A percentile compares a stretch with the other conserved stretches of the same genome.
Conservation (phyloP, 805 yeast genomes). For the Ogataea paradorogensis region DNA sequence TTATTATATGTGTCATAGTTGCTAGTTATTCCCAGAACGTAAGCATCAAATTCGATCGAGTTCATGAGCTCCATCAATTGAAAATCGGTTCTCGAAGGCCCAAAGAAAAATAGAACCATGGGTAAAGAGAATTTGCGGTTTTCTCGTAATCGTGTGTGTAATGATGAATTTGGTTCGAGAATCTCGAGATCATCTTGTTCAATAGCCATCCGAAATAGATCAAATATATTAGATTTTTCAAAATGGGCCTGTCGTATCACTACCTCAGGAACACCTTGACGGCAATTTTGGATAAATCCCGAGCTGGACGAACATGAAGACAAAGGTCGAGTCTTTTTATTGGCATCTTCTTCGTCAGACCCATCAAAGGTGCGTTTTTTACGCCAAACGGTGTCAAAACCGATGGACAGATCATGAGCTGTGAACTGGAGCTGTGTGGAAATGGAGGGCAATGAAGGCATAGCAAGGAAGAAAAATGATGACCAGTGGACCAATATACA, state of each 20-base stretch:
- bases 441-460: constrained; percentile 3
- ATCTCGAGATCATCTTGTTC: constrained; percentile 3
- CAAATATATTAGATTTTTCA: constrained; percentile 14
- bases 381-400: constrained; percentile 1
- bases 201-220: constrained; percentile 9
- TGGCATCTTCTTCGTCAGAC: neutral
- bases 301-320: constrained; percentile 8
- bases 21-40: constrained; percentile 26
- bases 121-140: constrained; percentile 6
- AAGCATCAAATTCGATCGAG: neutral
- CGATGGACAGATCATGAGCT: constrained; percentile 1
- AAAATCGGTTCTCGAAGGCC: constrained; percentile 15
- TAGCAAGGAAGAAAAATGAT: constrained; percentile 3
- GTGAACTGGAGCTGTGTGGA: constrained; percentile 6
- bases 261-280: constrained; percentile 12
- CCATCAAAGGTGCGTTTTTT: constrained; percentile 3
- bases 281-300: constrained; percentile 1
- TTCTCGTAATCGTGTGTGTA: neutral
- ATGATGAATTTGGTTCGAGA: constrained; percentile 3
- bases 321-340: constrained; percentile 8
- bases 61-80: constrained; percentile 14
- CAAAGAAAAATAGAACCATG: constrained; percentile 18
- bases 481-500: neutral
- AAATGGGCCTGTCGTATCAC: constrained; percentile 23
- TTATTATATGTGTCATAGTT: constrained; percentile 11